phyloP scores from a whole-genome alignment of 495 filamentous ascomycete genomes.

The Astrocystis sublimbata region DNA sequence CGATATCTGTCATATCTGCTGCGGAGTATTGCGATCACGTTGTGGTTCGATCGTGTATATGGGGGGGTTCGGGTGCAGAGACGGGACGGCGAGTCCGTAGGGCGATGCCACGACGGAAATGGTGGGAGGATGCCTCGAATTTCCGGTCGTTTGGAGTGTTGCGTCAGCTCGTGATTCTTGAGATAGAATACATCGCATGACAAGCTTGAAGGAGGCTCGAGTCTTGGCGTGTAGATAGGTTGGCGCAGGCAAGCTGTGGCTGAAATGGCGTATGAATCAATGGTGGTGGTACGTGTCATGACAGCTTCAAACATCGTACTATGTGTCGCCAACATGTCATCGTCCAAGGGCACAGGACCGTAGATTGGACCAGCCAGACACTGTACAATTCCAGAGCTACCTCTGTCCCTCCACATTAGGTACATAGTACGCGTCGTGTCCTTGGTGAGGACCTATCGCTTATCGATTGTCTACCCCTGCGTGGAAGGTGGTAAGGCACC shows the following conservation, averaged over 20 bases:
- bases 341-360: not conserved
- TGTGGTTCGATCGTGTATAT: not conserved
- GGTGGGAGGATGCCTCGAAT: not conserved
- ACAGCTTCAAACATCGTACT: conserved; percentile 30
- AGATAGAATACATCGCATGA: not conserved
- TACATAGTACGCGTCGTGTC: too few relatives aligned
- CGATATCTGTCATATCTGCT: conserved; percentile 30
- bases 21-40: not conserved
- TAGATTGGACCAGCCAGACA: conserved; percentile 3
- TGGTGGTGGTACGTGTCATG: conserved; percentile 14
- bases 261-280: too few relatives aligned
- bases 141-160: not conserved
- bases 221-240: not conserved
- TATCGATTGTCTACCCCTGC: conserved; percentile 3
- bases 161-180: not conserved
- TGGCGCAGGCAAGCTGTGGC: too few relatives aligned
- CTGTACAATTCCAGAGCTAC: not conserved
- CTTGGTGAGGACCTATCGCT: too few relatives aligned
- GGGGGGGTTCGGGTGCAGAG: not conserved
- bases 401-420: too few relatives aligned
- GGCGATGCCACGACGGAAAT: not conserved
- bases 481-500: not conserved
- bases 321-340: conserved; percentile 15
- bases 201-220: too few relatives aligned
- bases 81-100: not conserved